Evolutionary conservation across 2,329 filamentous ascomycete species (phyloP), one percentile per base, ranked within the genome.

Genomic region (Cryphonectria parasitica): DNA sequence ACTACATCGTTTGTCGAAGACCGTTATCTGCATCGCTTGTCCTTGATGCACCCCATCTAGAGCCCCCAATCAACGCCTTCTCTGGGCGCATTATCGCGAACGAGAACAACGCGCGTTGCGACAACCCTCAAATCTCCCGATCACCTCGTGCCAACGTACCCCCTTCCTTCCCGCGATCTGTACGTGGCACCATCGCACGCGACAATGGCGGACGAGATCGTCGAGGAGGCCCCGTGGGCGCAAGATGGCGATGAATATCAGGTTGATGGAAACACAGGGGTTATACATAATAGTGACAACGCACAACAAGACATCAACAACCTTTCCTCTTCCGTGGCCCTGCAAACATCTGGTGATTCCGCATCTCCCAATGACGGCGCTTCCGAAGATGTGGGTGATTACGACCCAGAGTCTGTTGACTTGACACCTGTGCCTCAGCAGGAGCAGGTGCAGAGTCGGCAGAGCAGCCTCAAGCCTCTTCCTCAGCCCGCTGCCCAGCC

Each of bases 371-470:
- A 82, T 76, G 82, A 83, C 79, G 83, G 81, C 74, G 80, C 79
- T 74, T 75, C 75, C 76, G 86, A 87, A 74, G 86, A 87, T 78
- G 84, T 82, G 71, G 85, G 81, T 74, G 87, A 88, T 75, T 89
- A 89, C 82, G 86, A 88, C 74, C 86, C 87, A 71, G 86, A 87
- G 77, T 87, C 86, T 69, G 82, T 88, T 77, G 81, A 82, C 68
- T 79, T 85, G 65, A 75, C 77, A 39, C 69, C 66, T 36, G 56
- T 72, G 63, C 71, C 66, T 31, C 66, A 65, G 17, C 62, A 58
- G 34, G 63, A 72, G 56, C 66, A 71, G 66, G 58, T 45, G 15
- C 41, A 56, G 39, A 64, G 66, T 68, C 66, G n/a, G n/a, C 66
- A 68, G 43, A 64, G 34, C 58, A 67, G 69, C 56, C 63, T 60